Percentiles rank a stretch among this genome's conserved stretches.
These are phyloP conservation scores for Nematodospora anomalae DNA, from an alignment of 1,139 yeast genomes.

Conservation along the genomic window DNA sequence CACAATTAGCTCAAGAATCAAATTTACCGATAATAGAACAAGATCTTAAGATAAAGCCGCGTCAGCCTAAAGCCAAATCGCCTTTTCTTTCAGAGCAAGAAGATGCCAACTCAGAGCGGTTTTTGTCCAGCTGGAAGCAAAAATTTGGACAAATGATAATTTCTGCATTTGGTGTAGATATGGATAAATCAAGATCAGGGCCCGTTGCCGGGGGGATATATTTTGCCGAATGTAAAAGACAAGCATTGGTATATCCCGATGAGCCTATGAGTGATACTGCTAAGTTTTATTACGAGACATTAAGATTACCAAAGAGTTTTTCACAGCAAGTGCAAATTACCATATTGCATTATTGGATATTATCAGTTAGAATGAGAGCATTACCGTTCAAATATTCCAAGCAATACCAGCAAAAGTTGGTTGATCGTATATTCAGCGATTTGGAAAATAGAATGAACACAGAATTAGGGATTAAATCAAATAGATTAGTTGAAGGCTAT, in stretches of 20 bases:
- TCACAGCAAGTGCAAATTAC: slow-evolving; percentile 96
- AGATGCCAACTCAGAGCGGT: slow-evolving; percentile 38
- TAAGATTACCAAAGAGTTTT: slow-evolving; percentile 81
- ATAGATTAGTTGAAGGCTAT: slow-evolving; percentile 80
- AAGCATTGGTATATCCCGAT: slow-evolving; percentile 72
- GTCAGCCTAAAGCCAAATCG: slow-evolving; percentile 43
- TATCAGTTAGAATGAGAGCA: slow-evolving; percentile 92
- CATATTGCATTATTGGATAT: slow-evolving; percentile 87
- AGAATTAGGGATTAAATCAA: slow-evolving; percentile 83
- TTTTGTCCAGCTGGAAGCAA: slow-evolving; percentile 69
- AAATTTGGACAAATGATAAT: slow-evolving; percentile 72
- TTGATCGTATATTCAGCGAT: slow-evolving; percentile 86
- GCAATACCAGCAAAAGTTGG: slow-evolving; percentile 87
- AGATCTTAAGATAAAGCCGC: slow-evolving; percentile 37
- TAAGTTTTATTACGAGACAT: slow-evolving; percentile 71
- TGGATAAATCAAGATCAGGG: slow-evolving; percentile 91
- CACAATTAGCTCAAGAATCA: slow-evolving; percentile 49
- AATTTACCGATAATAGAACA: slow-evolving; percentile 49
- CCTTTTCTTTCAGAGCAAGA: slow-evolving; percentile 60
- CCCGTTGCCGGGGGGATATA: slow-evolving; percentile 90
- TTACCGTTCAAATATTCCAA: slow-evolving; percentile 88
- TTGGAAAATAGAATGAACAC: slow-evolving; percentile 82
- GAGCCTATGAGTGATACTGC: slow-evolving; percentile 69
- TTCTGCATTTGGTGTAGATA: slow-evolving; percentile 69
- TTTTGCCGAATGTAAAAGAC: slow-evolving; percentile 83